Evolutionary conservation across 2,329 filamentous ascomycete species (phyloP).

Genomic region (Myriangium duriaei): DNA sequence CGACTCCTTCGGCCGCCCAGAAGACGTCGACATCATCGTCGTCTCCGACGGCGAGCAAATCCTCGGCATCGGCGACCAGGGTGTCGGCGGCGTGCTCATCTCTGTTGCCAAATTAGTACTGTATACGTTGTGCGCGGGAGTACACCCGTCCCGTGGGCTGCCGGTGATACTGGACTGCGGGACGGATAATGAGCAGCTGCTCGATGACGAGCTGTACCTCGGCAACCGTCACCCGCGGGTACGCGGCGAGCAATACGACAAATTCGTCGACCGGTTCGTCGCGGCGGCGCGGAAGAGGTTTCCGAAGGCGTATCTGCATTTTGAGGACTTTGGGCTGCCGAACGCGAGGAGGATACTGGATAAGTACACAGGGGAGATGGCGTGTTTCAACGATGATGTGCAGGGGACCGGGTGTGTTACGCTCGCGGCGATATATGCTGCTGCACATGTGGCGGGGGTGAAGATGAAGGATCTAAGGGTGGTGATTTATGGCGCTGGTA

Average conservation of each 20-base stretch:
- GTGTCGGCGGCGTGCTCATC: constrained; percentile 72
- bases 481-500: constrained; percentile 68
- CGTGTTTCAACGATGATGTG: constrained; percentile 86
- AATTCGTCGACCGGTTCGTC: constrained; percentile 66
- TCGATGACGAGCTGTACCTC: constrained; percentile 68
- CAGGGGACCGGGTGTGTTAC: constrained; percentile 85
- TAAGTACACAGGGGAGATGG: constrained; percentile 56
- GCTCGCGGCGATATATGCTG: constrained; percentile 68
- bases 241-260: constrained; percentile 60
- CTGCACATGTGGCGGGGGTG: constrained; percentile 53
- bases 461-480: constrained; percentile 57
- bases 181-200: constrained; percentile 64
- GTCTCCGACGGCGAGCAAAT: constrained; percentile 65
- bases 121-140: constrained; percentile 74
- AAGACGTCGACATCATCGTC: constrained; percentile 80
- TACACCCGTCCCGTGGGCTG: constrained; percentile 66
- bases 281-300: constrained; percentile 54
- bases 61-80: constrained; percentile 80
- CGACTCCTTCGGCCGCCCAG: constrained; percentile 52
- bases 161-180: constrained; percentile 79
- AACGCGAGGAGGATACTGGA: constrained; percentile 71
- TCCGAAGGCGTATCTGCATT: constrained; percentile 74
- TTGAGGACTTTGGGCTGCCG: constrained; percentile 68
- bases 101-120: constrained; percentile 72
- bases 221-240: constrained; percentile 56